Conservation (phyloP, 2,329 filamentous ascomycete genomes). For the Amphichorda felina region DNA sequence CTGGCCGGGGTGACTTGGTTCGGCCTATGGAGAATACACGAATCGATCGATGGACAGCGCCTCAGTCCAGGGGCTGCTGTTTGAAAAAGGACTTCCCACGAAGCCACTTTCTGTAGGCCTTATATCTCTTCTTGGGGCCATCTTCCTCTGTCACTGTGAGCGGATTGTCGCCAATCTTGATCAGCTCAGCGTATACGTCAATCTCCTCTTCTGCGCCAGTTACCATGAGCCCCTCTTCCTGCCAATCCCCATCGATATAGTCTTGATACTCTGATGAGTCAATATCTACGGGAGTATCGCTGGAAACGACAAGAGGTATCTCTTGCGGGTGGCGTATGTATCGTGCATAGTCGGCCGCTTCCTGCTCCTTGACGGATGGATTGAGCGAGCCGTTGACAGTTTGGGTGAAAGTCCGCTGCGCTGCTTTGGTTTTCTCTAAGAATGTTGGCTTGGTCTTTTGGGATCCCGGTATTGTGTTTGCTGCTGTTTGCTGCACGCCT, state of each 20-base stretch:
- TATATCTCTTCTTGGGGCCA: constrained; percentile 84
- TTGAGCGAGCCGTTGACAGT: constrained; percentile 79
- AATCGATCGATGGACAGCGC: neutral
- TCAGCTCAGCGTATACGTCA: constrained; percentile 60
- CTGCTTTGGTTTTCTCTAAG: constrained; percentile 67
- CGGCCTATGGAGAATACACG: too few species aligned
- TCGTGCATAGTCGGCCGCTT: constrained; percentile 75
- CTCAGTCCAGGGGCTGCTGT: constrained; percentile 57
- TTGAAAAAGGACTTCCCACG: constrained; percentile 93
- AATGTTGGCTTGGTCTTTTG: constrained; percentile 41
- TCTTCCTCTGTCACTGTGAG: constrained; percentile 84
- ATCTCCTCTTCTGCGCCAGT: constrained; percentile 33
- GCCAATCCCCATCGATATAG: constrained; percentile 61
- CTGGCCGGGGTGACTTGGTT: too few species aligned
- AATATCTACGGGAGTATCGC: constrained; percentile 48
- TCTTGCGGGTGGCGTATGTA: constrained; percentile 87
- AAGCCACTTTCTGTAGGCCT: constrained; percentile 92
- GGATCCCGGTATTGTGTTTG: neutral
- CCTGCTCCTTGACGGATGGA: constrained; percentile 63
- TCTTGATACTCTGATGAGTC: constrained; percentile 62
- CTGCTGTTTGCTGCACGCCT: neutral
- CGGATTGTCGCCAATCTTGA: constrained; percentile 69
- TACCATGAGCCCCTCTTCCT: constrained; percentile 43
- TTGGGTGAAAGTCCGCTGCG: constrained; percentile 81
- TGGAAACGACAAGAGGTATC: constrained; percentile 69